Evolutionary conservation across 306 rosid species (phyloP).

Genomic region (Cucumis melo): DNA sequence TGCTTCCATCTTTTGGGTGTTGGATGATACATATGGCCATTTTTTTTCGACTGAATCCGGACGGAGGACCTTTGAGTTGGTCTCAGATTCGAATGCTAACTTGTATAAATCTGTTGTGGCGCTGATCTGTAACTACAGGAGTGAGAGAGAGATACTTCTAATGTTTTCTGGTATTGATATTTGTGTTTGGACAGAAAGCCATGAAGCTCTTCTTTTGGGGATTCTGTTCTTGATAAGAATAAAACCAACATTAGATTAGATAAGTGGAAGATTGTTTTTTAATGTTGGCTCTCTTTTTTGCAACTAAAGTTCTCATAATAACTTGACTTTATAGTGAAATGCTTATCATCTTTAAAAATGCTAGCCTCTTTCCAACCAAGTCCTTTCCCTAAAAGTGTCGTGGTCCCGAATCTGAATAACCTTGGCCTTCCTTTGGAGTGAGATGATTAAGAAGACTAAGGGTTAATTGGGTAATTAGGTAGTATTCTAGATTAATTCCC

Average conservation of each 20-base stretch:
- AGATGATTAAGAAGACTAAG: no score
- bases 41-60: background rate
- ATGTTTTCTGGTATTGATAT: background rate
- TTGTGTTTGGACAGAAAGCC: background rate
- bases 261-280: background rate
- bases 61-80: background rate
- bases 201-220: background rate
- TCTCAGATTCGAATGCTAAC: background rate
- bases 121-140: background rate
- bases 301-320: background rate
- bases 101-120: background rate
- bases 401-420: background rate
- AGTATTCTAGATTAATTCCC: no score
- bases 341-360: background rate
- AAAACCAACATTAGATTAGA: background rate
- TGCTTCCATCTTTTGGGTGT: slow-evolving; percentile 7
- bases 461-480: no score
- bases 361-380: background rate
- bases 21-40: background rate
- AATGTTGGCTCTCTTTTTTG: background rate
- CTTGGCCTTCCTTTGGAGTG: background rate
- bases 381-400: background rate
- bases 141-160: background rate
- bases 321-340: background rate
- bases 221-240: background rate